Evolutionary conservation across 1,284 basidiomycete genomes (phyloP), one percentile per base, ranked within the genome.

Genomic region (Boletus semigastroideus): DNA sequence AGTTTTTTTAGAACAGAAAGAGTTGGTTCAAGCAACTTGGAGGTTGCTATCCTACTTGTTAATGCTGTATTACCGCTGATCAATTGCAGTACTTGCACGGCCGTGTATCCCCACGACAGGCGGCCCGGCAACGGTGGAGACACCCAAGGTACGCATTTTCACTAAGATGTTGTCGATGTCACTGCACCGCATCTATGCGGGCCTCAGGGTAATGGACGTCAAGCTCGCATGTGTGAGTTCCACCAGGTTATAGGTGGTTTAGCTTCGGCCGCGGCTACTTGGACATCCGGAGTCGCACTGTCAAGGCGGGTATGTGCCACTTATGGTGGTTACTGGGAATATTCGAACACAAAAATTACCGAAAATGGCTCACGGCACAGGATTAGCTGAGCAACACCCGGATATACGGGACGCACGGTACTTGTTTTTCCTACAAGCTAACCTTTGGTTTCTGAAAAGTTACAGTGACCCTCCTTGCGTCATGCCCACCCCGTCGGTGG

Each of bases 401-500:
- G 68, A 63, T 63, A 52, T 49, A 64, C 66, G 58, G 64, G 43
- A 52, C 38, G 16, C 49, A 56, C 52, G 46, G 51, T 49, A 20
- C 37, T 37, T 41, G 46, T 34, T 37, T 22, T n/a, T 49, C 45
- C 48, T 52, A 41, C 55, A 34, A 48, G 38, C 42, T 52, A 42
- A 42, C 46, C 36, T 48, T 41, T 54, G 14, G 36, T 50, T 42
- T 59, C 50, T 48, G 41, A 52, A 49, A 46, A 42, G 40, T 38
- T 42, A 53, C 43, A 38, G 38, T 42, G 49, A 28, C 42, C 40
- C 16, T 33, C 34, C 22, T 58, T 62, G 64, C 63, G 63, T 67
- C 66, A 71, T 68, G 20, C 8, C 45, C 37, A 54, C 51, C 53
- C 31, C 28, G 54, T 53, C 44, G 52, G 67, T 70, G 69, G 66